Base-by-base conservation (phyloP, 768 basidiomycete genomes). In the Punctularia strigosozonata region DNA sequence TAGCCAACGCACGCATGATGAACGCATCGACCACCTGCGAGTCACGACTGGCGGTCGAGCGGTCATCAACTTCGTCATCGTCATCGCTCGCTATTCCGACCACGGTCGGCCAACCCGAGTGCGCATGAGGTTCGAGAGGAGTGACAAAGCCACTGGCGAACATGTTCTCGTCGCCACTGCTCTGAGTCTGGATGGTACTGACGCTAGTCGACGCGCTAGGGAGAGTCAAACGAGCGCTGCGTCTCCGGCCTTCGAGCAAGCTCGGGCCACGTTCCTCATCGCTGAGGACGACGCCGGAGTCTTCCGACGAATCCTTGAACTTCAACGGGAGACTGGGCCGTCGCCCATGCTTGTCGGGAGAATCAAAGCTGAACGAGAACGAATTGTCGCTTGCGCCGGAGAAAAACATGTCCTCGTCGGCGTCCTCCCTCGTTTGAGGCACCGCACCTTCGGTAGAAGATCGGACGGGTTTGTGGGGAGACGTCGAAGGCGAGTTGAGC, bases 1-100 rank as follows among this genome's bases (percentile, higher is more conserved):
- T 66, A 5, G 70, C 69, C 10, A 88, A 69, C 2, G 78, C 78
- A 21, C 74, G 73, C 48, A 78, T 58, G 45, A 88, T 86, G 55
- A 86, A 86, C 3, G 70, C 71, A 38, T 86, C 80, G 1, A 80
- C 68, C n/a, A n/a, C n/a, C n/a, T n/a, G n/a, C n/a, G n/a, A n/a
- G n/a, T n/a, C n/a, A n/a, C n/a, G n/a, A n/a, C n/a, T n/a, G n/a
- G n/a, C n/a, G n/a, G n/a, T n/a, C n/a, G n/a, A n/a, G n/a, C n/a
- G n/a, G 74, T 68, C 22, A 63, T 49, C n/a, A 1, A 48, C 44
- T 17, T 45, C 49, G 21, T 42, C 49, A 43, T 71, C 71, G 2
- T 63, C 51, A 12, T 63, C 66, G 23, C 56, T 58, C 19, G 69
- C 54, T 22, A 58, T 41, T 12, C 52, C 45, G 15, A 64, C 60